Evolutionary conservation across 208 protist genomes (phyloP), one percentile per base, ranked within the genome.

Genomic region (Novymonas esmeraldas): DNA sequence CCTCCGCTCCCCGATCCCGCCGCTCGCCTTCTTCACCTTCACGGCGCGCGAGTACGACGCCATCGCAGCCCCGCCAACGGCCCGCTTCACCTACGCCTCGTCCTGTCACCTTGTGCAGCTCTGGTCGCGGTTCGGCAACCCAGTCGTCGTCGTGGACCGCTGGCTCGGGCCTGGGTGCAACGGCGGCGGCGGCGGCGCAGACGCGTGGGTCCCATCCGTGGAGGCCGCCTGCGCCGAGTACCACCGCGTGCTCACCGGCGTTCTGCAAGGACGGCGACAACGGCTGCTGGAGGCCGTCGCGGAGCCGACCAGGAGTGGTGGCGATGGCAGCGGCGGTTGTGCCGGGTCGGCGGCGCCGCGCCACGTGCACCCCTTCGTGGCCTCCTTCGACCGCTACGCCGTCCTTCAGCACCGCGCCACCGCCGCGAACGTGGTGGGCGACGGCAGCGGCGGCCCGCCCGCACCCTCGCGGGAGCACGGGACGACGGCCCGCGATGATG

Each of bases 61-160:
- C 6, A 50, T 87, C 9, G 42, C 57, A 34, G 14, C 67, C 5
- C 29, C 58, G n/a, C 44, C 67, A 56, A 31, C 54, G 10, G 59
- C 46, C 11, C 20, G 64, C 4, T 82, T 83, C 63, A 78, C 60
- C 10, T 75, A 69, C 55, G 52, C 69, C 7, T 64, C 61, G 3
- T 80, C 85, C 16, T 59, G 62, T 24, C 85, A 85, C 39, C 66
- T 92, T 14, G 64, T 84, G 16, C 46, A 45, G 33, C 39, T 90
- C 50, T 93, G 87, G 65, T 74, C 75, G 24, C 71, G 74, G 1
- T 93, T 86, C 58, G 83, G 87, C 22, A 93, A 87, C 36, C 81
- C 84, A 31, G 44, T 84, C 7, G 70, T 93, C 20, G 64, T 85
- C 18, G 75, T 58, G 7, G 87, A 93, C 42, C 77, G 87, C 2